phyloP scores from a whole-genome alignment of 2,329 filamentous ascomycete genomes.

The Fonsecaea nubica region DNA sequence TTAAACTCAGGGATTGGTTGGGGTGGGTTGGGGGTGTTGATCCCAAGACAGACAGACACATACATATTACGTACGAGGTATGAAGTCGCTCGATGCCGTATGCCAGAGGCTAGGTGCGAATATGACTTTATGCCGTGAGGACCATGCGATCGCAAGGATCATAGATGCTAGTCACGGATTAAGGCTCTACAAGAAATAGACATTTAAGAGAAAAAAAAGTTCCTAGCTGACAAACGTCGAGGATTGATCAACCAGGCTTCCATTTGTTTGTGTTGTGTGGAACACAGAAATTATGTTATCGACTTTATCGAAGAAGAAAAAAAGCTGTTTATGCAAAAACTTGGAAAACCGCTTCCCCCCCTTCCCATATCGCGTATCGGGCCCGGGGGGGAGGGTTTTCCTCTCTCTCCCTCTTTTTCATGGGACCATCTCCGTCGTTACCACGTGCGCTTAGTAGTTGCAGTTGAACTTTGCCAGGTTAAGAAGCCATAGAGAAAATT shows the following conservation, averaged over 20 bases:
- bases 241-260: constrained; percentile 22
- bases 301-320: constrained; percentile 21
- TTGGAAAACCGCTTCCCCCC: not conserved
- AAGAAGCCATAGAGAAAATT: constrained; percentile 4
- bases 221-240: constrained; percentile 22
- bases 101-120: no score
- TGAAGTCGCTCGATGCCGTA: no score
- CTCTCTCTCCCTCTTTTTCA: constrained; percentile 2
- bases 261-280: not conserved
- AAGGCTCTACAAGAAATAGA: not conserved
- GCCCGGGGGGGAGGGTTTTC: no score
- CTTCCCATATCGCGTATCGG: no score
- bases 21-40: no score
- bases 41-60: no score
- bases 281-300: constrained; percentile 15
- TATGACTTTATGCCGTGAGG: no score
- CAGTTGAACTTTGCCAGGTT: constrained; percentile 4
- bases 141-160: no score
- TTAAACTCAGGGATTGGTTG: no score
- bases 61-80: no score
- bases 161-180: no score
- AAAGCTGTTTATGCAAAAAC: not conserved
- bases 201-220: not conserved
- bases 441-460: not conserved
- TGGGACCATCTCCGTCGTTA: constrained; percentile 8